These are phyloP conservation scores for Rhipidocladum racemiflorum DNA, from an alignment of 176 grass and related monocot species.

Conservation along the genomic window DNA sequence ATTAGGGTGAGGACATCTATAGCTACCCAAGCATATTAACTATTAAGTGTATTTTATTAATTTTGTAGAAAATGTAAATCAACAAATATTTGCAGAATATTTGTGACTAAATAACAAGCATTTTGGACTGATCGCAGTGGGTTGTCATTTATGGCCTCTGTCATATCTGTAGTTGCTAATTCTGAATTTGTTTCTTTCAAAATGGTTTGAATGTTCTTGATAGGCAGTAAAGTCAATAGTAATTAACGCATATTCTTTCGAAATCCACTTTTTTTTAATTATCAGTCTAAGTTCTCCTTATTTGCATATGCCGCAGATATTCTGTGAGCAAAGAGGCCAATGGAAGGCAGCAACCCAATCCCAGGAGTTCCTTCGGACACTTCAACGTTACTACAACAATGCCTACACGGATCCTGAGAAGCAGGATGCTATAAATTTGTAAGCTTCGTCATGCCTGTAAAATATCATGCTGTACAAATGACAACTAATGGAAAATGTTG, in stretches of 20 bases:
- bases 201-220: constrained; percentile 10
- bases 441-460: constrained; percentile 40
- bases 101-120: background rate
- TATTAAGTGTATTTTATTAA: background rate
- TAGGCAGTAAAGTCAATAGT: background rate
- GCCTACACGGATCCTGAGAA: constrained; percentile 95
- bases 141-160: background rate
- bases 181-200: constrained; percentile 17
- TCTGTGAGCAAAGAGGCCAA: constrained; percentile 92
- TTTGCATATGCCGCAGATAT: constrained; percentile 52
- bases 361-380: constrained; percentile 90
- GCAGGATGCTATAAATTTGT: constrained; percentile 99
- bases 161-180: background rate
- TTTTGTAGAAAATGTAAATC: background rate
- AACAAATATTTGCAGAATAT: background rate
- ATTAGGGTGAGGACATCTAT: background rate
- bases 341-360: constrained; percentile 94
- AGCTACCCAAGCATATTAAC: background rate
- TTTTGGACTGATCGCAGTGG: background rate
- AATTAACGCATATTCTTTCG: background rate
- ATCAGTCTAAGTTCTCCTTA: constrained; percentile 13
- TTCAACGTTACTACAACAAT: constrained; percentile 96
- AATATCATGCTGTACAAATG: constrained; percentile 18
- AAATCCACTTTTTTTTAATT: background rate
- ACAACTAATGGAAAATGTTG: constrained; percentile 9